phyloP scores from a whole-genome alignment of 192 early-diverging fungal species.

The Coemansia nantahalensis region DNA sequence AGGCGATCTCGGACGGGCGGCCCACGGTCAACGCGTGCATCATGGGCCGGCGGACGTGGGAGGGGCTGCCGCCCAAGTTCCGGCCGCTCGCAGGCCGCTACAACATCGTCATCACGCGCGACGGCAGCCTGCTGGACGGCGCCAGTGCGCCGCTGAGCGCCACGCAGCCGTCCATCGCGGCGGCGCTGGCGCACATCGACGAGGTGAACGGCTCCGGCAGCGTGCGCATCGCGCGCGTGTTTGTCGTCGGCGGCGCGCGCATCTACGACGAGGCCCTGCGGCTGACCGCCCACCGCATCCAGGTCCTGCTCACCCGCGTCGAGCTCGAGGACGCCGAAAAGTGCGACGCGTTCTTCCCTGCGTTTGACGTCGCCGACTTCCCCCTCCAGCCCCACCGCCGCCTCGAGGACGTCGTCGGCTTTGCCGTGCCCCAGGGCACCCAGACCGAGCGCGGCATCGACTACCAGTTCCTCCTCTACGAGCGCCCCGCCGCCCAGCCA shows the following conservation, averaged over 20 bases:
- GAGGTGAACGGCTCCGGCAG: slow-evolving; percentile 8
- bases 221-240: slow-evolving; percentile 53
- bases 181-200: slow-evolving; percentile 53
- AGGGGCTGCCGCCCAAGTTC: slow-evolving; percentile 80
- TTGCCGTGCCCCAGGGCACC: slow-evolving; percentile 35
- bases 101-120: slow-evolving; percentile 83
- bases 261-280: slow-evolving; percentile 71
- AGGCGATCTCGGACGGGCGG: neutral
- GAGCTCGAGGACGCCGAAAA: slow-evolving; percentile 53
- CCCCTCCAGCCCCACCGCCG: slow-evolving; percentile 50
- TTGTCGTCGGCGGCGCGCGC: slow-evolving; percentile 77
- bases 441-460: slow-evolving; percentile 57
- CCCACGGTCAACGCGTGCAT: slow-evolving; percentile 74
- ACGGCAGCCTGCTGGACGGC: slow-evolving; percentile 50
- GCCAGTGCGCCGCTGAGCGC: slow-evolving; percentile 11
- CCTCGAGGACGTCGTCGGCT: slow-evolving; percentile 47
- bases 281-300: slow-evolving; percentile 50
- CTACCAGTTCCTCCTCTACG: slow-evolving; percentile 62
- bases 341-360: slow-evolving; percentile 82
- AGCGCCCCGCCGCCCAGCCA: too few relatives aligned
- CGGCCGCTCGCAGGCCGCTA: slow-evolving; percentile 74
- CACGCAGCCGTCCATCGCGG: slow-evolving; percentile 20
- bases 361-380: slow-evolving; percentile 46
- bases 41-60: slow-evolving; percentile 94
- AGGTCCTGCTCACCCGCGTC: slow-evolving; percentile 72